Percentiles rank a stretch among this genome's conserved stretches.
These are phyloP conservation scores for Raffaelea albimanens DNA, from an alignment of 2,329 filamentous ascomycete species.

Conservation along the genomic window DNA sequence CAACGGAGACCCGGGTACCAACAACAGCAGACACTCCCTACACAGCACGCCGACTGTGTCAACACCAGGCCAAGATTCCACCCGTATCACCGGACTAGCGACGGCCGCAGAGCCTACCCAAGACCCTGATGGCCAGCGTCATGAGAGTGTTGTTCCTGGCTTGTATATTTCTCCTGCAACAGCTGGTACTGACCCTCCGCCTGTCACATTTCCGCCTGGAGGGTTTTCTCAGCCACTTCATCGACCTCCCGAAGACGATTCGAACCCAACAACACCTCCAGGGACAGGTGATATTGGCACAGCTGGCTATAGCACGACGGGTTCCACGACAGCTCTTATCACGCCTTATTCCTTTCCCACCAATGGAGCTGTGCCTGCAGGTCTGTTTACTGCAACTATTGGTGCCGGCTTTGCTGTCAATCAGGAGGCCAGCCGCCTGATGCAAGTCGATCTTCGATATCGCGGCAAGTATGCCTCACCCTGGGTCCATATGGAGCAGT, in stretches of 20 bases:
- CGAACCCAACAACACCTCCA: too few species aligned
- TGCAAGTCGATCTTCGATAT: slow-evolving; percentile 3
- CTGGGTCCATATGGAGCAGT: slow-evolving; percentile 17
- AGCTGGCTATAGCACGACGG: too few species aligned
- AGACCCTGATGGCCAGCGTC: not conserved
- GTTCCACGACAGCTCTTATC: too few species aligned
- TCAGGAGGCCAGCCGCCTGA: not conserved
- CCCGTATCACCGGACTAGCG: too few species aligned
- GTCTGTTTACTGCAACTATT: not conserved
- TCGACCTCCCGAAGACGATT: too few species aligned
- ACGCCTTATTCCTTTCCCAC: not conserved
- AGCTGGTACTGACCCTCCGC: too few species aligned
- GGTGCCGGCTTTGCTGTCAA: slow-evolving; percentile 4
- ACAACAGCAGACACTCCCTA: not conserved
- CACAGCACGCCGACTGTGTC: too few species aligned
- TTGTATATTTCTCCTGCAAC: not conserved
- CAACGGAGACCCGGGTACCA: not conserved
- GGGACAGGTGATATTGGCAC: too few species aligned
- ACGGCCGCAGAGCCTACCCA: too few species aligned
- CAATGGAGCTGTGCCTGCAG: not conserved
- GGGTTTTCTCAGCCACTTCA: too few species aligned
- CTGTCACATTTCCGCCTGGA: too few species aligned
- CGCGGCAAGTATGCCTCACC: slow-evolving; percentile 12
- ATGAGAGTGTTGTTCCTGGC: not conserved
- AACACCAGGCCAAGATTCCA: too few species aligned